phyloP scores from a whole-genome alignment of 805 yeast genomes.

The Zygoascus tannicola region DNA sequence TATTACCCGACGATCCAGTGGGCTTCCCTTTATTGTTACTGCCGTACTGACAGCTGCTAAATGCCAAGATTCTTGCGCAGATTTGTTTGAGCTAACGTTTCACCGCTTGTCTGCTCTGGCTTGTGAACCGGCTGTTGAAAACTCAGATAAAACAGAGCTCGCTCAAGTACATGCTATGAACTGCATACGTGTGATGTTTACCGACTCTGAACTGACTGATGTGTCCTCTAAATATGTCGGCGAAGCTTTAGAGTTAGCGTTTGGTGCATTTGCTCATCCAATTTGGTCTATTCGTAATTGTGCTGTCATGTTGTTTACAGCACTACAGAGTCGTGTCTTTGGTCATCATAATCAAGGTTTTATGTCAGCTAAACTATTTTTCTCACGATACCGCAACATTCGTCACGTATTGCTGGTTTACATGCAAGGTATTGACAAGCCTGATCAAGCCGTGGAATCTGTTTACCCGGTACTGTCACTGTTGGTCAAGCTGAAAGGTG shows the following conservation, averaged over 20 bases:
- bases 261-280: slow-evolving; percentile 52
- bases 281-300: slow-evolving; percentile 88
- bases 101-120: slow-evolving; percentile 48
- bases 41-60: slow-evolving; percentile 55
- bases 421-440: slow-evolving; percentile 14
- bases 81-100: slow-evolving; percentile 45
- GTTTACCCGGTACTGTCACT: slow-evolving; percentile 71
- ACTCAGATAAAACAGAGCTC: slow-evolving; percentile 52
- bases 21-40: slow-evolving; percentile 71
- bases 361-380: slow-evolving; percentile 52
- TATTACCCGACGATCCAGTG: slow-evolving; percentile 87
- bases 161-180: slow-evolving; percentile 95
- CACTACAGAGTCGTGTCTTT: slow-evolving; percentile 71
- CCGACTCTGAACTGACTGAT: slow-evolving; percentile 57
- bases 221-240: slow-evolving; percentile 44
- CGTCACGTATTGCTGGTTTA: slow-evolving; percentile 36
- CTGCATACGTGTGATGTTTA: slow-evolving; percentile 64
- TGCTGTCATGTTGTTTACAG: slow-evolving; percentile 85
- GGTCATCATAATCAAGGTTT: slow-evolving; percentile 41
- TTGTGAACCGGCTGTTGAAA: slow-evolving; percentile 36
- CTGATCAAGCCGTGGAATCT: slow-evolving; percentile 40
- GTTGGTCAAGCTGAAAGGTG: slow-evolving; percentile 56
- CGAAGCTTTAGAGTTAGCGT: slow-evolving; percentile 49
- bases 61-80: too few species aligned
- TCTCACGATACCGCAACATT: slow-evolving; percentile 51